Percentiles rank a stretch among this genome's conserved stretches.
Conservation (phyloP, 305 asterid species). For the Withania somnifera region DNA sequence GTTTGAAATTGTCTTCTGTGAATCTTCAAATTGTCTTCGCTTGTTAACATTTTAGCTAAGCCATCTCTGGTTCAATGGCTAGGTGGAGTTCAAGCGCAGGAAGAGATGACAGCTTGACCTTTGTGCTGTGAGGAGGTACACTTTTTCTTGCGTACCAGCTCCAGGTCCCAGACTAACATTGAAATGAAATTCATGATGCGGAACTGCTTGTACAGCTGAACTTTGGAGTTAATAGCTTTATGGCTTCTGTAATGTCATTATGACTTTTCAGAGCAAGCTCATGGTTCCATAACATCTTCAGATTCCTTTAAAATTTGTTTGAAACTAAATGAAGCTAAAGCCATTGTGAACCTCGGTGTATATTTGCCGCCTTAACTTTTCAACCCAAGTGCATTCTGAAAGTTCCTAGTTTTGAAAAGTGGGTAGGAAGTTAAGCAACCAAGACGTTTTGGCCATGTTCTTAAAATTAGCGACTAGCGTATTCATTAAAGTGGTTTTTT, state of each 20-base stretch:
- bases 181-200: neutral
- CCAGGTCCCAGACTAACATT: neutral
- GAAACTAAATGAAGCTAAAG: neutral
- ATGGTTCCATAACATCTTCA: neutral
- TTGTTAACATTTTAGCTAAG: neutral
- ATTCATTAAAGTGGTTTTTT: too few relatives aligned
- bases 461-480: too few relatives aligned
- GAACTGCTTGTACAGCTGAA: neutral
- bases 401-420: neutral
- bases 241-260: neutral
- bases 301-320: neutral
- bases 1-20: neutral
- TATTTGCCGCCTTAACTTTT: neutral
- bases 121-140: constrained; percentile 22
- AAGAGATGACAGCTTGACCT: constrained; percentile 40
- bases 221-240: neutral
- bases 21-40: neutral
- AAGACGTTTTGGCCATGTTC: neutral
- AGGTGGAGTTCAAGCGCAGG: constrained; percentile 80
- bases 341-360: neutral
- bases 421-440: neutral
- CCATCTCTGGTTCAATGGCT: constrained; percentile 4
- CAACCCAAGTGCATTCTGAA: neutral
- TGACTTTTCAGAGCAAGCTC: neutral
- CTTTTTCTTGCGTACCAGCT: constrained; percentile 22